These are phyloP conservation scores for Elsinoe necatrix DNA, from an alignment of 2,329 filamentous ascomycete genomes.

Conservation along the genomic window DNA sequence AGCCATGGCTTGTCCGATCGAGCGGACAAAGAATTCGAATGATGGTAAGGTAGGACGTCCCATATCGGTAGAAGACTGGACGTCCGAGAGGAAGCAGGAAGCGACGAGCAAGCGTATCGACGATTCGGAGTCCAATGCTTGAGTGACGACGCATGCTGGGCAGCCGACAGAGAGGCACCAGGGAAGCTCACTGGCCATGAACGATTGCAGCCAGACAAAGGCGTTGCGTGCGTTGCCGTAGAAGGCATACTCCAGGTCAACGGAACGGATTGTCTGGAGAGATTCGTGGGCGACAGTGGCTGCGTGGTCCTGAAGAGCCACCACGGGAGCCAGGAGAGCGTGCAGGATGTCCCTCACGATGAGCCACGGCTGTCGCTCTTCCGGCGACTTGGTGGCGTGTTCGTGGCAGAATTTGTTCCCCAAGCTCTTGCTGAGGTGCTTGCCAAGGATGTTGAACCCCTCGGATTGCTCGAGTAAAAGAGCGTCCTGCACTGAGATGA, in stretches of 20 bases:
- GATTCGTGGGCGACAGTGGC: conserved; percentile 43
- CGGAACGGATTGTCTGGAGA: conserved; percentile 39
- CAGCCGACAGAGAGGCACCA: conserved; percentile 51
- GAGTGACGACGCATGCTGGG: conserved; percentile 41
- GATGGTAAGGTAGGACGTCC: conserved; percentile 29
- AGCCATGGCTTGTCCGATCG: conserved; percentile 33
- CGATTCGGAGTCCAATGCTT: conserved; percentile 40
- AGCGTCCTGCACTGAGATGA: conserved; percentile 35
- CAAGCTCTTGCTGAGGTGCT: conserved; percentile 34
- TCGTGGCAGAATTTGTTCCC: conserved; percentile 37
- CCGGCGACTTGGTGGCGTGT: conserved; percentile 30
- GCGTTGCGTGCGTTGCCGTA: conserved; percentile 48
- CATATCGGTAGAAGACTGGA: conserved; percentile 30
- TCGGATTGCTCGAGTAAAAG: conserved; percentile 33
- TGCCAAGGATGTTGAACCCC: conserved; percentile 37
- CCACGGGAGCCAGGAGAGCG: conserved; percentile 50
- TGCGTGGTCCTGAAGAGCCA: conserved; percentile 49
- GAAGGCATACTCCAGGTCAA: conserved; percentile 51
- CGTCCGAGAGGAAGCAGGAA: conserved; percentile 39
- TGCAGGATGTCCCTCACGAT: conserved; percentile 53
- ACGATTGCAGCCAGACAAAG: conserved; percentile 52
- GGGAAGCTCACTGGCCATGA: conserved; percentile 47
- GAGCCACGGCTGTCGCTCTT: conserved; percentile 36
- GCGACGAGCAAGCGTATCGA: conserved; percentile 40
- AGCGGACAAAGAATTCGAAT: conserved; percentile 36